Conservation (phyloP, 176 grass and related monocot species). For the Urochloa ruziziensis region DNA sequence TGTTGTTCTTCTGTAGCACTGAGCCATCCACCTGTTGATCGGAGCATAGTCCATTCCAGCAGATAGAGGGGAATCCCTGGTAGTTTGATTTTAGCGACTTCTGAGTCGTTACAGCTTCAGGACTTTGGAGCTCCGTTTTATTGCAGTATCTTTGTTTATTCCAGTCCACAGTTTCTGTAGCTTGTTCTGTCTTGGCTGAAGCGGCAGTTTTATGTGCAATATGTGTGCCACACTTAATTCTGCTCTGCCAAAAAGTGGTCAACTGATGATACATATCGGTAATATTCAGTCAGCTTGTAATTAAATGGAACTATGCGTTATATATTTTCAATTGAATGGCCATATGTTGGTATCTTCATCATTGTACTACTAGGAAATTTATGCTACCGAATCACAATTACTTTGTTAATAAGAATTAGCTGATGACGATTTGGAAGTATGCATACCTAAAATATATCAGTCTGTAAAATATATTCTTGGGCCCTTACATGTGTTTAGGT, state of each 20-base stretch:
- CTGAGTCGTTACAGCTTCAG: neutral
- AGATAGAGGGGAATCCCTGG: neutral
- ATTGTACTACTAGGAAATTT: neutral
- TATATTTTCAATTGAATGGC: neutral
- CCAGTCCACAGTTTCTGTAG: no score
- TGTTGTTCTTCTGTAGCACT: neutral
- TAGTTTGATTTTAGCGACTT: neutral
- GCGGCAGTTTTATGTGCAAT: neutral
- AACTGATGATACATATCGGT: neutral
- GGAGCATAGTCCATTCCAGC: neutral
- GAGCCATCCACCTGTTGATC: neutral
- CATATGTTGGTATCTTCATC: neutral
- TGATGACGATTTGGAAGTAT: neutral
- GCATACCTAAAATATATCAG: neutral
- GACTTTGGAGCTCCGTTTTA: neutral
- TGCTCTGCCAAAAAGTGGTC: neutral
- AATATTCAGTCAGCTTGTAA: neutral
- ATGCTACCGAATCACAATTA: neutral
- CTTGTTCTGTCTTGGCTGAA: neutral
- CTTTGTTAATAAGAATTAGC: neutral
- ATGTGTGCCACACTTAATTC: neutral
- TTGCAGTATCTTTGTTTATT: neutral
- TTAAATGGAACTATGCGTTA: neutral
- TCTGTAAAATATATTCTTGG: neutral
- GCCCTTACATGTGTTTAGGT: neutral